A percentile compares a stretch with the other conserved stretches of the same genome.
phyloP scores from a whole-genome alignment of 108 stramenopile species.

The Cyclotella cryptica region DNA sequence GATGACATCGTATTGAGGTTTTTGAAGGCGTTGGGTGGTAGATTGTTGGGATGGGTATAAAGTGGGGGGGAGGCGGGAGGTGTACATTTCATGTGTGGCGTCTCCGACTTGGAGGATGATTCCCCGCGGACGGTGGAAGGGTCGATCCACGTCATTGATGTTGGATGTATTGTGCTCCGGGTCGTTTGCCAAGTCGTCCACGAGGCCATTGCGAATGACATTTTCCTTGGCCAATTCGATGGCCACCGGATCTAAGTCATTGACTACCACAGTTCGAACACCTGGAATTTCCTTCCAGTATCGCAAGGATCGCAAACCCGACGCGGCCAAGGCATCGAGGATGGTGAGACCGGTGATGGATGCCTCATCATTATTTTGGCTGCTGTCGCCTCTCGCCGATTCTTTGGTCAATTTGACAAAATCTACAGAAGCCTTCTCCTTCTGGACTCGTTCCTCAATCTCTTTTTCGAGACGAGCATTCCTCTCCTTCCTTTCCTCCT shows the following conservation, averaged over 20 bases:
- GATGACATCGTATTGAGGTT: constrained; percentile 90
- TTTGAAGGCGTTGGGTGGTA: constrained; percentile 48
- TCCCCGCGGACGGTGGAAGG: constrained; percentile 56
- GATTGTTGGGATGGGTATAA: constrained; percentile 44
- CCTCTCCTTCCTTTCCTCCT: constrained; percentile 26
- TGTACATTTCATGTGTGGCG: constrained; percentile 86
- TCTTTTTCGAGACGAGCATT: constrained; percentile 27
- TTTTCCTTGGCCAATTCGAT: constrained; percentile 66
- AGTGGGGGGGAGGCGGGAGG: constrained; percentile 60
- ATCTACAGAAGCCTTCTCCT: constrained; percentile 32
- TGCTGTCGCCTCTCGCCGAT: background rate
- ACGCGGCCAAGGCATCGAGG: constrained; percentile 97
- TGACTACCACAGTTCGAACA: constrained; percentile 88
- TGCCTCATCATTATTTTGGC: too few relatives aligned
- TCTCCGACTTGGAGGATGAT: constrained; percentile 79
- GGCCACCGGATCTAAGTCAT: constrained; percentile 73
- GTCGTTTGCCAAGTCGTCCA: constrained; percentile 14
- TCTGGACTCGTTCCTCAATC: constrained; percentile 16
- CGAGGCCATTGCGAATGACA: constrained; percentile 57
- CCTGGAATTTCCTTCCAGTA: constrained; percentile 97
- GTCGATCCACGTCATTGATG: background rate
- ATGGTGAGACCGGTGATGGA: constrained; percentile 73
- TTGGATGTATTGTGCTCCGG: background rate
- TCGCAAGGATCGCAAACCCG: constrained; percentile 95
- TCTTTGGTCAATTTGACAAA: constrained; percentile 27